A percentile compares a stretch with the other conserved stretches of the same genome.
Evolutionary conservation across 2,329 filamentous ascomycete species (phyloP).

Genomic region (Xylaria sp.): DNA sequence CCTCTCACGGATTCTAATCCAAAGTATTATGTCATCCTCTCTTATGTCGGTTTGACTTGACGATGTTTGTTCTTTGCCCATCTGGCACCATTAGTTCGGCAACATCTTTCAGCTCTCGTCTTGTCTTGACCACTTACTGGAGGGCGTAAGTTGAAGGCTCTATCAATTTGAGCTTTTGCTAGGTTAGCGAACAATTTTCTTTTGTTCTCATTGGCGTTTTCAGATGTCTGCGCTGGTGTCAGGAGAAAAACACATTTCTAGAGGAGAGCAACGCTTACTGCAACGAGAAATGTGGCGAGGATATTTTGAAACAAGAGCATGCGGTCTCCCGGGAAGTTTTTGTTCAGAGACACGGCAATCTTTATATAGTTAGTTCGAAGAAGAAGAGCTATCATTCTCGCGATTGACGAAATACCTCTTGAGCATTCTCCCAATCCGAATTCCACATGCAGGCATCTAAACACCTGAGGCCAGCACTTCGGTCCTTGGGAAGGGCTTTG

Average conservation of each 20-base stretch:
- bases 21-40: conserved; percentile 35
- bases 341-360: conserved; percentile 61
- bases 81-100: conserved; percentile 19
- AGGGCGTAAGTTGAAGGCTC: conserved; percentile 33
- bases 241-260: not conserved
- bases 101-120: not conserved
- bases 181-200: conserved; percentile 58
- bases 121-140: not conserved
- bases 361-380: conserved; percentile 35
- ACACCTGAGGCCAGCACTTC: conserved; percentile 48
- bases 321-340: conserved; percentile 55
- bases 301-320: conserved; percentile 62
- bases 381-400: not conserved
- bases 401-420: conserved; percentile 52
- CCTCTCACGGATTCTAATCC: conserved; percentile 33
- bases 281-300: conserved; percentile 57
- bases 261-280: conserved; percentile 44
- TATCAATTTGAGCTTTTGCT: conserved; percentile 41
- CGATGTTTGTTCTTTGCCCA: conserved; percentile 2
- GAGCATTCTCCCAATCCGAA: conserved; percentile 62
- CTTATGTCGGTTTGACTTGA: conserved; percentile 12
- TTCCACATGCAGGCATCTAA: conserved; percentile 59
- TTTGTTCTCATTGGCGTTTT: conserved; percentile 51
- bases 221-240: conserved; percentile 25
- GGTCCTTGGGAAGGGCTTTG: conserved; percentile 59